phyloP scores from a whole-genome alignment of 805 yeast species.

The Wickerhamomyces kurtzmanii region DNA sequence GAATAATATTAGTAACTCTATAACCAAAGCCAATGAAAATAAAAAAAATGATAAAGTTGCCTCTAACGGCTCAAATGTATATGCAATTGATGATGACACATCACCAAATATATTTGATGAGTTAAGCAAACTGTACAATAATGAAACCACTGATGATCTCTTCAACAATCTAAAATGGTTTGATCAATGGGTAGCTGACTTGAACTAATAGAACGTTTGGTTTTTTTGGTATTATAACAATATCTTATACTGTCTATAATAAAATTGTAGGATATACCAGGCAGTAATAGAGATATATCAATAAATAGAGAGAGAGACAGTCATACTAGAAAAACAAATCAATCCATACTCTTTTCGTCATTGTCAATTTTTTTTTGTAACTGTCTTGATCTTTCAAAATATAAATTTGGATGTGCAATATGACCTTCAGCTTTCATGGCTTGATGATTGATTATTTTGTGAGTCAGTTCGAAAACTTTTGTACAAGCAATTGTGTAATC shows the following conservation, averaged over 20 bases:
- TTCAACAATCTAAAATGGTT: constrained; percentile 43
- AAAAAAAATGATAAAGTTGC: constrained; percentile 4
- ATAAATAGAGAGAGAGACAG: not conserved
- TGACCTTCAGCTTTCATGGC: constrained; percentile 36
- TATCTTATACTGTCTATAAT: not conserved
- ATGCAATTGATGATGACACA: not conserved
- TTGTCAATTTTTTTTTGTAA: constrained; percentile 27
- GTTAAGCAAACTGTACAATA: constrained; percentile 2
- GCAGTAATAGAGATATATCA: not conserved
- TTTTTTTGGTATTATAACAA: too few species aligned
- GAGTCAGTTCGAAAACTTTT: constrained; percentile 71
- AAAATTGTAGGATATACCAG: too few species aligned
- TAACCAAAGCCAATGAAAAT: constrained; percentile 2
- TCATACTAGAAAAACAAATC: not conserved
- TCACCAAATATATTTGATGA: constrained; percentile 2
- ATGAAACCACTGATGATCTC: constrained; percentile 17
- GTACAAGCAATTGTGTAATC: constrained; percentile 86
- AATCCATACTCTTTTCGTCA: constrained; percentile 8
- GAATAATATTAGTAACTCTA: not conserved
- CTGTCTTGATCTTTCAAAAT: constrained; percentile 69
- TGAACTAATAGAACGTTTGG: too few species aligned
- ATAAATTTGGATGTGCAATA: constrained; percentile 81
- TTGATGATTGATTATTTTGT: constrained; percentile 27
- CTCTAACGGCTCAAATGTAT: not conserved
- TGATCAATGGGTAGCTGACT: constrained; percentile 32